phyloP scores from a whole-genome alignment of 768 basidiomycete genomes.

The Suillus placidus region DNA sequence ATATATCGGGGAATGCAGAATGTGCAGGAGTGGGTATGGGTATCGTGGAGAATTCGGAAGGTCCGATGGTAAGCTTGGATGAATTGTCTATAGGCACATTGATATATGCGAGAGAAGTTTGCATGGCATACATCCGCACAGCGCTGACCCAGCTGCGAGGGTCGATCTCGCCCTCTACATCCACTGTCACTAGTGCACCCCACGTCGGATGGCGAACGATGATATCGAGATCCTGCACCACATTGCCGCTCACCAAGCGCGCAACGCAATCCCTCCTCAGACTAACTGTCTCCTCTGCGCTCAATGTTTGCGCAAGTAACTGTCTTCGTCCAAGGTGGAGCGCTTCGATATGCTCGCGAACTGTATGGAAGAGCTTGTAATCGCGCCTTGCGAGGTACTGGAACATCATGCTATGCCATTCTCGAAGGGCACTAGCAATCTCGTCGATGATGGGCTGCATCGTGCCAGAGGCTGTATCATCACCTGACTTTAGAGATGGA shows the following conservation, averaged over 20 bases:
- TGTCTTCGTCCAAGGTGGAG: constrained; percentile 92
- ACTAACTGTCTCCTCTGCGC: constrained; percentile 80
- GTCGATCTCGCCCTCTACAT: constrained; percentile 83
- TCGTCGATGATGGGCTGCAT: constrained; percentile 94
- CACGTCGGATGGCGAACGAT: constrained; percentile 95
- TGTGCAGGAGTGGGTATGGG: constrained; percentile 64
- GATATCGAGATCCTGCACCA: constrained; percentile 90
- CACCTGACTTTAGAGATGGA: constrained; percentile 92
- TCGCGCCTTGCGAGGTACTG: constrained; percentile 88
- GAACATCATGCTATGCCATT: constrained; percentile 94
- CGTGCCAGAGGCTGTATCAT: constrained; percentile 85
- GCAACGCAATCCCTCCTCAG: constrained; percentile 87
- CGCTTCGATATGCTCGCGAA: constrained; percentile 87
- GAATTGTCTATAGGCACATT: constrained; percentile 50
- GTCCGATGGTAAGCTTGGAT: constrained; percentile 36
- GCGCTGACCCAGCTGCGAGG: constrained; percentile 86
- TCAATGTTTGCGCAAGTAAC: constrained; percentile 83
- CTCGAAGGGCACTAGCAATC: constrained; percentile 92
- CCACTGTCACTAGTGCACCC: constrained; percentile 89
- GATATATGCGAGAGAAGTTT: constrained; percentile 79
- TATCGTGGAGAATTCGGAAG: constrained; percentile 49
- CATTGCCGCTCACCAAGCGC: constrained; percentile 84
- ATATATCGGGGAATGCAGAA: constrained; percentile 68
- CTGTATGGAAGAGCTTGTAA: constrained; percentile 85
- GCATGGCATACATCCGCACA: constrained; percentile 90